Evolutionary conservation across 345 rosid species (phyloP).

Genomic region (Eucalyptus marginata): DNA sequence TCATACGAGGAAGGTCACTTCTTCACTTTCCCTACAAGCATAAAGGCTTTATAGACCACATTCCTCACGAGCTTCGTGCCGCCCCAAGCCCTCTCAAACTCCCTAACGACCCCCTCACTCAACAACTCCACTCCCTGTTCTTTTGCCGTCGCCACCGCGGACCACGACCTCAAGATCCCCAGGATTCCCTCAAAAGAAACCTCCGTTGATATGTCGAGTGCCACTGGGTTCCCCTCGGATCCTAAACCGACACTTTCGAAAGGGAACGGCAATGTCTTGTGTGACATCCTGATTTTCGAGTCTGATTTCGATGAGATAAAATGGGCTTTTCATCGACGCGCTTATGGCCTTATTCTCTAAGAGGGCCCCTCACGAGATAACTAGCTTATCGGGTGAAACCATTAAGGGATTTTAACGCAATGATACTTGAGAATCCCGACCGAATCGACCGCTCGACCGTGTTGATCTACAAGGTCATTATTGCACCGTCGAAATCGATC

Average conservation of each 20-base stretch:
- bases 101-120: constrained; percentile 23
- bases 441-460: no score
- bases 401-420: no score
- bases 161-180: constrained; percentile 31
- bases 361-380: no score
- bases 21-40: constrained; percentile 46
- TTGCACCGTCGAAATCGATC: no score
- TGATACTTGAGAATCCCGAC: no score
- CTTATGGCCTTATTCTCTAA: no score
- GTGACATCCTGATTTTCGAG: background rate
- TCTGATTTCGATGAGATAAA: no score
- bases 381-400: no score
- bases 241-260: constrained; percentile 47
- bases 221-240: constrained; percentile 36
- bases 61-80: constrained; percentile 27
- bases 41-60: constrained; percentile 32
- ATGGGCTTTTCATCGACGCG: no score
- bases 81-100: constrained; percentile 53
- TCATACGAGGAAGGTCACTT: background rate
- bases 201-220: constrained; percentile 28
- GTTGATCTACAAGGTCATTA: no score
- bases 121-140: constrained; percentile 50
- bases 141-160: constrained; percentile 32
- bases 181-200: constrained; percentile 38
- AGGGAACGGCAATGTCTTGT: constrained; percentile 44